Evolutionary conservation across 805 yeast genomes (phyloP), one percentile per base, ranked within the genome.

Genomic region (Nakazawaea sp.): DNA sequence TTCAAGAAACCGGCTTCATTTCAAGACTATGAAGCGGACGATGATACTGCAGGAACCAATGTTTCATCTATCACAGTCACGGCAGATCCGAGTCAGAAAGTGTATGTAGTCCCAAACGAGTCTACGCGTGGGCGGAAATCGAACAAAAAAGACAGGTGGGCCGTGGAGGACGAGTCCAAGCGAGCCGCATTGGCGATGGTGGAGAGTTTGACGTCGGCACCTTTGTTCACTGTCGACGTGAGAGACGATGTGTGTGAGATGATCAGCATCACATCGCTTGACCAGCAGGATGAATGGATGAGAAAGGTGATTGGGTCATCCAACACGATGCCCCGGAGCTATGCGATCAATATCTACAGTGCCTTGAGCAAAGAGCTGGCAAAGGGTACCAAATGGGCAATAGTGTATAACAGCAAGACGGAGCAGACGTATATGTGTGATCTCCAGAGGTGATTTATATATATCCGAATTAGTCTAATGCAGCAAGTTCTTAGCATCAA

Each of bases 161-260:
- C 77, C 13, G 56, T 76, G 29, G 95, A 86, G 42, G 87, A 84
- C 43, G 78, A 74, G 38, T 75, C 95, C 0, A 73, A 72, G 43
- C 68, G 71, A 38, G 82, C 83, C 0, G 68, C 84, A 0, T 68
- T 70, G 1, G 52, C 61, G 3, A 62, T 81, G 32, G 52, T 87
- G 28, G 67, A 69, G 34, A 68, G 64, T 9, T 55, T 90, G 27
- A 65, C 79, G 0, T 58, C 62, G 17, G 80, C 92, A 0, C 90
- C 97, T 0, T 72, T 90, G 1, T 66, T 88, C 32, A 73, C 82
- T 0, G 75, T 90, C 24, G 97, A 90, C 52, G 77, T 75, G 3
- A 70, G 81, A 43, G 95, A 86, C 47, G 97, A 88, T 43, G 83
- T 86, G 2, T 56, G 92, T 43, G 90, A 88, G 35, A 83, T 88